phyloP scores from a whole-genome alignment of 148 eudicot species.

The Vaccinium macrocarpon region DNA sequence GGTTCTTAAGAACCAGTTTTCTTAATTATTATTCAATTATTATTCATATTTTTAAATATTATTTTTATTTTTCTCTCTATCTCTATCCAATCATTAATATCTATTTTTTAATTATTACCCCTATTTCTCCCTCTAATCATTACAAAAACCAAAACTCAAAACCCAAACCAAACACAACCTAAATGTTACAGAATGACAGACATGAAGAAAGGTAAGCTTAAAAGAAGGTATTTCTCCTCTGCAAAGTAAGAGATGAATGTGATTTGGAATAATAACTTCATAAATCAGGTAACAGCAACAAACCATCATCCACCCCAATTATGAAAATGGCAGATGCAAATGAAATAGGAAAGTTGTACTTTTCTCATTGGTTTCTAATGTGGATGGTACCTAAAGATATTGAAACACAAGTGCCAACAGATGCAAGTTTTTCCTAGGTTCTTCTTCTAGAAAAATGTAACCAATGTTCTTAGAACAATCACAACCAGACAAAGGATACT shows the following conservation, averaged over 20 bases:
- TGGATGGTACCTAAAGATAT: neutral
- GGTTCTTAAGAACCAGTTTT: too few species aligned
- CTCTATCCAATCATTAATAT: too few species aligned
- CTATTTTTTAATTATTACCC: too few species aligned
- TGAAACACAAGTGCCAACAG: neutral
- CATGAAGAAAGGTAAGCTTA: neutral
- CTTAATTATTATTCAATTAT: too few species aligned
- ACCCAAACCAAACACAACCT: too few species aligned
- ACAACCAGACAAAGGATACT: neutral
- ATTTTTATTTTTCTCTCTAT: too few species aligned
- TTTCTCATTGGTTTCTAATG: neutral
- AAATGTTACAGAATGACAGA: neutral
- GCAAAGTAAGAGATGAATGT: neutral
- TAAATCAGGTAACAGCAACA: neutral
- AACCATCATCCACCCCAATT: neutral
- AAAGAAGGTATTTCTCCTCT: neutral
- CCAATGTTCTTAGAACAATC: too few species aligned
- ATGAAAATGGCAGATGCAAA: neutral
- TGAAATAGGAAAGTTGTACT: neutral
- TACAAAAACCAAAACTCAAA: too few species aligned
- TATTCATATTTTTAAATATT: too few species aligned
- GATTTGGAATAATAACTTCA: neutral
- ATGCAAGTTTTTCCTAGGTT: too few species aligned
- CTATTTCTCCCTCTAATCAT: too few species aligned
- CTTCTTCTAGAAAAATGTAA: too few species aligned